Conservation (phyloP, 2,329 filamentous ascomycete species). For the Pestalotiopsis sp. region DNA sequence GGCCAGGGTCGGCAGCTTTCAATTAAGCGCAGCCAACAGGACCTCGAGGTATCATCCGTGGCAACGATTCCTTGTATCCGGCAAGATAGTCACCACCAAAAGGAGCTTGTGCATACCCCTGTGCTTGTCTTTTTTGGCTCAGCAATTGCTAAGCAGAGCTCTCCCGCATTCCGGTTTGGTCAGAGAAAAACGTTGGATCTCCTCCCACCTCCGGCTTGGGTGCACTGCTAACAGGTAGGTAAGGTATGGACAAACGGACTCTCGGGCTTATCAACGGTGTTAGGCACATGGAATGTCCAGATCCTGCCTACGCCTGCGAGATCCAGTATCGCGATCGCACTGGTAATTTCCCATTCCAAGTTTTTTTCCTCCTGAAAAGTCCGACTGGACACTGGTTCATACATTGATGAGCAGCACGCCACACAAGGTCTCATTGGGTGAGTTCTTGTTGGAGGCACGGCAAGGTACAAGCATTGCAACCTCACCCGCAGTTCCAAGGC, state of each 20-base stretch:
- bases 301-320: slow-evolving; percentile 1
- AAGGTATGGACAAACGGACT: neutral
- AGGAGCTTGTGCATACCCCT: neutral
- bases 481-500: slow-evolving; percentile 7
- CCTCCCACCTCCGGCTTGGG: neutral
- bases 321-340: neutral
- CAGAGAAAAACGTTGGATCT: neutral
- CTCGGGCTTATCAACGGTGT: slow-evolving; percentile 10
- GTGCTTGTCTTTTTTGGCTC: neutral
- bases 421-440: slow-evolving; percentile 7
- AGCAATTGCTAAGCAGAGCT: neutral
- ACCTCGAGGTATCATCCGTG: neutral
- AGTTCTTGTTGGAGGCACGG: neutral
- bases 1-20: neutral
- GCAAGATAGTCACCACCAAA: neutral
- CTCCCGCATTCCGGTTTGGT: neutral
- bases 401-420: slow-evolving; percentile 1
- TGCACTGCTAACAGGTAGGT: neutral
- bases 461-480: slow-evolving; percentile 12
- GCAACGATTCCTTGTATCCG: neutral
- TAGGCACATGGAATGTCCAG: neutral
- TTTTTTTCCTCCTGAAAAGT: slow-evolving; percentile 9
- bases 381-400: slow-evolving; percentile 7
- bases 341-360: slow-evolving; percentile 15
- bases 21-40: slow-evolving; percentile 1